Conservation (phyloP, 1,284 basidiomycete genomes). For the Ceratobasidium sp. region DNA sequence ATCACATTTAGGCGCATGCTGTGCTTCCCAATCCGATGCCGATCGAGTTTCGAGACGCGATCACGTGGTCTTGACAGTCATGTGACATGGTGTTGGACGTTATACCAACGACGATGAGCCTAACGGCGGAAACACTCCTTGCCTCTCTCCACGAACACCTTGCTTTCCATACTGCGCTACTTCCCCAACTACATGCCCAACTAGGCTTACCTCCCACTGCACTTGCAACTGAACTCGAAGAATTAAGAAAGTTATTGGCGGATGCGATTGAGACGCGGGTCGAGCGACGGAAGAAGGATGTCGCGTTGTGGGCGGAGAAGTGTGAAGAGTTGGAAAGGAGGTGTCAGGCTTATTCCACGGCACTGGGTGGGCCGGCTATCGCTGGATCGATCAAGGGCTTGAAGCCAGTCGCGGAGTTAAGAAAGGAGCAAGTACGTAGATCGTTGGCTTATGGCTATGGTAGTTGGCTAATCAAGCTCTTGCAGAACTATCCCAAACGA, state of each 20-base stretch:
- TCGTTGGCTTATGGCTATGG: not conserved
- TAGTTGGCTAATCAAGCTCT: constrained; percentile 42
- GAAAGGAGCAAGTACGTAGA: constrained; percentile 52
- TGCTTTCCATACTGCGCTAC: constrained; percentile 72
- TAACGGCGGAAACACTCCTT: constrained; percentile 55
- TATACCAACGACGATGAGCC: constrained; percentile 20
- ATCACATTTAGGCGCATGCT: not conserved
- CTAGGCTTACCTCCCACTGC: constrained; percentile 76
- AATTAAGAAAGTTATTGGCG: constrained; percentile 69
- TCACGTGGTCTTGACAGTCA: constrained; percentile 13
- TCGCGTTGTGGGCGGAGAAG: constrained; percentile 69
- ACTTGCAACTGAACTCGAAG: constrained; percentile 72
- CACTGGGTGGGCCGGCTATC: constrained; percentile 73
- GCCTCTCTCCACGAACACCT: constrained; percentile 78
- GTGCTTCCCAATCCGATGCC: not conserved
- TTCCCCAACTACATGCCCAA: constrained; percentile 71
- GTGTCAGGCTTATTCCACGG: constrained; percentile 66
- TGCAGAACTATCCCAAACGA: constrained; percentile 67
- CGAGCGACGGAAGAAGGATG: constrained; percentile 67
- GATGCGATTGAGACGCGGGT: constrained; percentile 74
- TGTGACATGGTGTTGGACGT: constrained; percentile 14
- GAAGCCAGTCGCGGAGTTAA: constrained; percentile 60
- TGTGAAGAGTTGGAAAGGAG: constrained; percentile 67
- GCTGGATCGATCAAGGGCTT: constrained; percentile 58
- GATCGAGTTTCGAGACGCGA: not conserved